These are phyloP conservation scores for Tolypocladium inflatum DNA, from an alignment of 2,329 filamentous ascomycete species.

Conservation along the genomic window DNA sequence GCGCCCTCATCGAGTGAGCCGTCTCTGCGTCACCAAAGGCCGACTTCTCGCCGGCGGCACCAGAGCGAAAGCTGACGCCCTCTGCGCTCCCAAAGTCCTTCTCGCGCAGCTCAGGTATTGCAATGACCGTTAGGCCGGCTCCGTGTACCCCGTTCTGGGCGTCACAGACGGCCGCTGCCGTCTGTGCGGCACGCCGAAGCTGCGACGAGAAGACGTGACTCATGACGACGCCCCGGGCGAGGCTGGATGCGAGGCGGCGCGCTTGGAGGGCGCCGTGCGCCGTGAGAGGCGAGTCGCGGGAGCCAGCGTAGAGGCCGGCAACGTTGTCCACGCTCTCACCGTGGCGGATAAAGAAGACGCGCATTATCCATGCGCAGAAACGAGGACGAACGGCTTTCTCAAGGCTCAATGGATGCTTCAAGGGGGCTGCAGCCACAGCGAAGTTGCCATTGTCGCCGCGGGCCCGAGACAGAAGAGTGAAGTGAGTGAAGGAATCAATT, in stretches of 20 bases:
- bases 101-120: conserved; percentile 48
- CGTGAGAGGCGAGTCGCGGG: conserved; percentile 71
- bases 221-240: conserved; percentile 34
- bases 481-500: background rate
- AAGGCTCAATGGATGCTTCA: background rate
- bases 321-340: conserved; percentile 89
- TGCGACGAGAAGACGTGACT: conserved; percentile 70
- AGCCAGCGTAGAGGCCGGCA: conserved; percentile 67
- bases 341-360: conserved; percentile 70
- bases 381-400: background rate
- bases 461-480: background rate
- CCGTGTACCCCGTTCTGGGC: conserved; percentile 32
- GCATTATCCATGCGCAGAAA: conserved; percentile 14
- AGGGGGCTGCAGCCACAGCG: background rate
- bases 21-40: conserved; percentile 52
- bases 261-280: conserved; percentile 75
- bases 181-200: conserved; percentile 62
- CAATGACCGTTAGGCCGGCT: conserved; percentile 9
- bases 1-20: conserved; percentile 52
- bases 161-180: conserved; percentile 55
- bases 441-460: background rate
- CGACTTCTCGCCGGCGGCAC: conserved; percentile 8
- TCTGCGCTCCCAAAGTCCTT: conserved; percentile 67
- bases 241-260: conserved; percentile 56
- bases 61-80: conserved; percentile 46